Percentiles rank a stretch among this genome's conserved stretches.
phyloP scores from a whole-genome alignment of 1,284 basidiomycete species.

The Cutaneotrichosporon dermatis region DNA sequence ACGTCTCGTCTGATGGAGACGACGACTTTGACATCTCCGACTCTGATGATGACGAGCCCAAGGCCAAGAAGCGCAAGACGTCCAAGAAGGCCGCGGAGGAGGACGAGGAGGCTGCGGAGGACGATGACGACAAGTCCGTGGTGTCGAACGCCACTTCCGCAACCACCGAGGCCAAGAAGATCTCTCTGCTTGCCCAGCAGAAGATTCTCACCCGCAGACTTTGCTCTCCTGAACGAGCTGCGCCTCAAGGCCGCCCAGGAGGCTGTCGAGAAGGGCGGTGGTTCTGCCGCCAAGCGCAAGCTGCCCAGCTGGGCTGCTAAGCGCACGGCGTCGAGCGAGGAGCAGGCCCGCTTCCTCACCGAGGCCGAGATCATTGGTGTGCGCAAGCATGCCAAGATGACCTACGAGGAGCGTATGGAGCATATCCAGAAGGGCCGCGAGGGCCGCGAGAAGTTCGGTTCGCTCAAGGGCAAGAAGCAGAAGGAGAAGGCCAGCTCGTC shows the following conservation, averaged over 20 bases:
- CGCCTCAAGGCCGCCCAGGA: conserved; percentile 74
- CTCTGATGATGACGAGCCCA: conserved; percentile 63
- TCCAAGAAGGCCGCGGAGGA: conserved; percentile 34
- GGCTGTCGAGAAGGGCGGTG: conserved; percentile 66
- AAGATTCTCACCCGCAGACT: conserved; percentile 97
- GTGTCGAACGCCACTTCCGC: conserved; percentile 39
- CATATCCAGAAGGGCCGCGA: conserved; percentile 89
- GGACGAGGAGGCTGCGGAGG: conserved; percentile 35
- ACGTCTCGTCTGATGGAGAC: conserved; percentile 69
- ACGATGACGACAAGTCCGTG: conserved; percentile 36
- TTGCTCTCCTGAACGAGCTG: conserved; percentile 86
- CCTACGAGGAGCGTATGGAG: conserved; percentile 91
- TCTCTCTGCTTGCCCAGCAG: conserved; percentile 48
- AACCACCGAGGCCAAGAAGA: conserved; percentile 43
- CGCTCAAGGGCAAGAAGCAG: conserved; percentile 80
- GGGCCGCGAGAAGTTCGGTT: conserved; percentile 92
- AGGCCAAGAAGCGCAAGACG: conserved; percentile 39
- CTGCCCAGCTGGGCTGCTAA: conserved; percentile 70
- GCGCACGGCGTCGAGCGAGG: conserved; percentile 53
- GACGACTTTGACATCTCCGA: conserved; percentile 72
- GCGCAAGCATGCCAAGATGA: conserved; percentile 87
- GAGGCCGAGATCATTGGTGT: conserved; percentile 90
- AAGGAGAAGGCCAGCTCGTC: conserved; percentile 72
- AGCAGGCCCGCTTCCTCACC: conserved; percentile 68
- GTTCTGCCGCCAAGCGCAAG: conserved; percentile 79